phyloP scores from a whole-genome alignment of 768 basidiomycete genomes.

The Imleria badia region DNA sequence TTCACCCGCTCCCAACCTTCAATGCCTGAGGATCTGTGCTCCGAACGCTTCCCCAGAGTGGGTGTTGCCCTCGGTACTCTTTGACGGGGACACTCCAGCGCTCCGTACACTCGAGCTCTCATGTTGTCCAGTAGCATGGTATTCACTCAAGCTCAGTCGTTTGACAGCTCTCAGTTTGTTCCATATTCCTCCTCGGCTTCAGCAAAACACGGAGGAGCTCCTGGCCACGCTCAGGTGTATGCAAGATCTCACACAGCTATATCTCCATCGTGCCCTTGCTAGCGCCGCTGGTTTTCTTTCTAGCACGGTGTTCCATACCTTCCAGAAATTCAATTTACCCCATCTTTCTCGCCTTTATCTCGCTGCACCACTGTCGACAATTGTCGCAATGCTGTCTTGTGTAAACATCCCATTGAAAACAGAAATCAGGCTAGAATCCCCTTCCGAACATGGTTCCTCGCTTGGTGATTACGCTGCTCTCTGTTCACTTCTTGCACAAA shows the following conservation, averaged over 20 bases:
- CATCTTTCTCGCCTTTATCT: conserved; percentile 5
- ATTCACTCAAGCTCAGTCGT: conserved; percentile 4
- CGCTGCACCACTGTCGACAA: conserved; percentile 1
- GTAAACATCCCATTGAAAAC: conserved; percentile 1
- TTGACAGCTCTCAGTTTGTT: conserved; percentile 38
- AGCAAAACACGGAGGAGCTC: conserved; percentile 31
- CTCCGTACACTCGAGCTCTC: background rate
- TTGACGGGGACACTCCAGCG: background rate
- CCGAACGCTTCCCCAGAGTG: background rate
- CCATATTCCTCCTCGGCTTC: conserved; percentile 16
- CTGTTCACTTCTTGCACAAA: background rate
- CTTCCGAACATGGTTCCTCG: background rate
- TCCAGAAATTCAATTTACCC: background rate
- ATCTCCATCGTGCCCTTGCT: conserved; percentile 28
- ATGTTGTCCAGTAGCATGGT: background rate
- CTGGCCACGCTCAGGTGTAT: conserved; percentile 32
- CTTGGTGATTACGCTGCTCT: background rate
- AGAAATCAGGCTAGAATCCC: background rate
- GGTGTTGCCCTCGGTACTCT: background rate
- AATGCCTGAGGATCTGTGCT: background rate
- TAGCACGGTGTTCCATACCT: background rate
- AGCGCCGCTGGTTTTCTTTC: background rate
- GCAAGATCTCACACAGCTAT: conserved; percentile 25
- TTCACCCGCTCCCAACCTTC: background rate
- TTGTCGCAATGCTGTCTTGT: conserved; percentile 2